Evolutionary conservation across 176 grass and related monocot species (phyloP).

Genomic region (Oryza brachyantha): DNA sequence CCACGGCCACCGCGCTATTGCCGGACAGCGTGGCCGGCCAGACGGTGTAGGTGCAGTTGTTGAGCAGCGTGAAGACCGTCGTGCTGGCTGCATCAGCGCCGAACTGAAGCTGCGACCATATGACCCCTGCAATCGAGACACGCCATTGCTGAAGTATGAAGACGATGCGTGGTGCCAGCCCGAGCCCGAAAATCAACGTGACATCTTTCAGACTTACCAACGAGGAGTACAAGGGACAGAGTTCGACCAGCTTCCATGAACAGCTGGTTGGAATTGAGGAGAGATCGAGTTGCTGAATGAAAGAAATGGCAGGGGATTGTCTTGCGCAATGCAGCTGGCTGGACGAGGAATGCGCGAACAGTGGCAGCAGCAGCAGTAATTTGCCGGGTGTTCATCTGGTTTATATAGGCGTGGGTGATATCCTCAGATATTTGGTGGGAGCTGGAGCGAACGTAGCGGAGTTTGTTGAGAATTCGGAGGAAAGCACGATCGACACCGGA

Average conservation of each 20-base stretch:
- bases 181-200: not conserved
- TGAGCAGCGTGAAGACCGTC: constrained; percentile 69
- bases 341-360: not conserved
- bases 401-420: not conserved
- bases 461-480: constrained; percentile 49
- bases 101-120: not conserved
- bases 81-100: constrained; percentile 13
- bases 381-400: not conserved
- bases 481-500: constrained; percentile 24
- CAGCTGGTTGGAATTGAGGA: not conserved
- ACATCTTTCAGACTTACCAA: not conserved
- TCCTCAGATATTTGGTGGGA: constrained; percentile 17
- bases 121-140: not conserved
- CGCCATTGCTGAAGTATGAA: not conserved
- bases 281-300: not conserved
- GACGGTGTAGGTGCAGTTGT: constrained; percentile 66
- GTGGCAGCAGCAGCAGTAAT: not conserved
- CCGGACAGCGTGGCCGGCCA: constrained; percentile 80
- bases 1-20: constrained; percentile 49
- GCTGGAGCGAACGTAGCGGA: constrained; percentile 19
- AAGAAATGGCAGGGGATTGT: not conserved
- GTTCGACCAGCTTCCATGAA: constrained; percentile 11
- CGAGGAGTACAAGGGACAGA: constrained; percentile 11
- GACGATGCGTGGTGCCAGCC: not conserved
- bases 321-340: not conserved